These are phyloP conservation scores for Gossypioides kirkii DNA, from an alignment of 345 rosid genomes.

Conservation along the genomic window DNA sequence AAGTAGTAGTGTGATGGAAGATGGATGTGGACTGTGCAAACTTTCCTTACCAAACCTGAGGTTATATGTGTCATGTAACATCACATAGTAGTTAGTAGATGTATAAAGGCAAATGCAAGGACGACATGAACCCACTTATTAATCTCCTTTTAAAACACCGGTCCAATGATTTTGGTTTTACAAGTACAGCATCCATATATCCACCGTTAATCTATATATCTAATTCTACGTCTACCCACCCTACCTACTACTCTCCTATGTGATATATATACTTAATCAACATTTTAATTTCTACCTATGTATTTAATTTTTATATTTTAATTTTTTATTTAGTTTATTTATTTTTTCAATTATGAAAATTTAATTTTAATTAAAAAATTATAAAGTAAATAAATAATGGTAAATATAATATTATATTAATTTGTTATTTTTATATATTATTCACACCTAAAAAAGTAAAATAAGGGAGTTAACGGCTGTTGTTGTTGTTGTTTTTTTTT, in stretches of 20 bases:
- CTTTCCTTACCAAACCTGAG: neutral
- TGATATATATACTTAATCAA: neutral
- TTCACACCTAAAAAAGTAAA: too few species aligned
- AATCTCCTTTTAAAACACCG: neutral
- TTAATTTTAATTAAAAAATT: too few species aligned
- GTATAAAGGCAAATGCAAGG: neutral
- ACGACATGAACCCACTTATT: neutral
- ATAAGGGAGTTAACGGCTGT: too few species aligned
- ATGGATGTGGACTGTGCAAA: neutral
- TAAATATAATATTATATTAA: too few species aligned
- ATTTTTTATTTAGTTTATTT: too few species aligned
- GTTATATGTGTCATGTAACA: neutral
- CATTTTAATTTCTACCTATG: too few species aligned
- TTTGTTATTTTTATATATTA: too few species aligned
- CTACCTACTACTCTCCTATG: neutral
- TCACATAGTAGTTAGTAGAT: neutral
- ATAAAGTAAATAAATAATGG: too few species aligned
- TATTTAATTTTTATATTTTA: too few species aligned
- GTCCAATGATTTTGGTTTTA: neutral
- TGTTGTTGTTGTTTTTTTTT: too few species aligned
- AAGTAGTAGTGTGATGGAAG: too few species aligned
- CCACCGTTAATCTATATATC: neutral
- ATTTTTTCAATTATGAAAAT: too few species aligned
- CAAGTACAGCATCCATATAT: neutral
- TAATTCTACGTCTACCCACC: neutral